These are phyloP conservation scores for Puccinia triticina DNA, from an alignment of 1,284 basidiomycete genomes.

Conservation along the genomic window DNA sequence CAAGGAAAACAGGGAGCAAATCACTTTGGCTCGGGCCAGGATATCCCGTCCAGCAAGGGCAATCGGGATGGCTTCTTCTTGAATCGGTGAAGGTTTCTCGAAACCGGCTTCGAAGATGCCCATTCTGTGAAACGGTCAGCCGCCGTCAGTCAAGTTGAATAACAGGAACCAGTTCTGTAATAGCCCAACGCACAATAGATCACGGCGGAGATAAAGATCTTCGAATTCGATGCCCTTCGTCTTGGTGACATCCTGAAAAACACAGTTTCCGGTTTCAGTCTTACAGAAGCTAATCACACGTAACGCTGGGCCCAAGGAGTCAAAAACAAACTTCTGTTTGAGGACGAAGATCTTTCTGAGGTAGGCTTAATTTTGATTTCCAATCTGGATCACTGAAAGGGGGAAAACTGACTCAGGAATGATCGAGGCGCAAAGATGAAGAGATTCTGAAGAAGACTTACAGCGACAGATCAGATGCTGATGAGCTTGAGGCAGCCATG, in stretches of 20 bases:
- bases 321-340: conserved; percentile 72
- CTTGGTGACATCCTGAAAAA: conserved; percentile 74
- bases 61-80: conserved; percentile 79
- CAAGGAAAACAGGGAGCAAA: conserved; percentile 52
- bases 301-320: not conserved
- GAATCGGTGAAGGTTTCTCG: conserved; percentile 93
- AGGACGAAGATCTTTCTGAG: conserved; percentile 85
- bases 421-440: not conserved
- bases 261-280: conserved; percentile 7
- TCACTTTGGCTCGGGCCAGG: conserved; percentile 71
- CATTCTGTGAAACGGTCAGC: conserved; percentile 70
- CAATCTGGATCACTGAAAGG: conserved; percentile 62
- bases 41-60: conserved; percentile 69
- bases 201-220: conserved; percentile 67
- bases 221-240: conserved; percentile 92
- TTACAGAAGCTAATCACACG: conserved; percentile 5
- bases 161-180: not conserved
- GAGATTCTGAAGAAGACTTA: conserved; percentile 51
- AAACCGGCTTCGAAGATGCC: conserved; percentile 96
- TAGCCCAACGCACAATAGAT: conserved; percentile 36
- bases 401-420: not conserved
- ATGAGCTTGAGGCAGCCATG: conserved; percentile 45
- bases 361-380: conserved; percentile 77
- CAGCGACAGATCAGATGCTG: conserved; percentile 12
- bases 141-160: conserved; percentile 63